Conservation (phyloP, 345 rosid species). For the Eutrema heterophyllum region DNA sequence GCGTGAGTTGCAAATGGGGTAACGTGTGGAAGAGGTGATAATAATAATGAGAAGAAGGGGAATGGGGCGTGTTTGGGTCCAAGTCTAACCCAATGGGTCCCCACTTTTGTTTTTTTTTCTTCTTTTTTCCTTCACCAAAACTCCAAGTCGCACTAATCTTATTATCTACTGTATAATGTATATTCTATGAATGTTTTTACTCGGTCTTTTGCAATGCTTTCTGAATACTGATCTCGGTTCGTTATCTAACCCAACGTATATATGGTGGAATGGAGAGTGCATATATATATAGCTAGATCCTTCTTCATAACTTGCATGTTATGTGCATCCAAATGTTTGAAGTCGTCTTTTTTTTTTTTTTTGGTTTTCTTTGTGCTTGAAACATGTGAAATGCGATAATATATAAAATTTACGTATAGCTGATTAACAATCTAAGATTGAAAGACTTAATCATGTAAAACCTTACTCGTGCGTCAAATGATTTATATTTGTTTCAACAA, state of each 20-base stretch:
- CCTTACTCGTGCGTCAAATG: too few species aligned
- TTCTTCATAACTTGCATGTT: too few species aligned
- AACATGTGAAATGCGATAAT: neutral
- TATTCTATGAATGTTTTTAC: too few species aligned
- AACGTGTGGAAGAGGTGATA: conserved; percentile 30
- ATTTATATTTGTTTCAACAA: neutral
- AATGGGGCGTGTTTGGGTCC: conserved; percentile 13
- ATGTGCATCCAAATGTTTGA: neutral
- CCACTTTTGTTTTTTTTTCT: neutral
- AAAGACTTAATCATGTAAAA: neutral
- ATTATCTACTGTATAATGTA: too few species aligned
- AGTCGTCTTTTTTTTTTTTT: neutral
- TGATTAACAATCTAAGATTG: neutral
- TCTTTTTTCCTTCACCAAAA: neutral
- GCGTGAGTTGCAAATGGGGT: conserved; percentile 25
- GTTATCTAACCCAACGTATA: too few species aligned
- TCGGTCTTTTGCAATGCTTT: too few species aligned
- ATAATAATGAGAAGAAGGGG: conserved; percentile 16
- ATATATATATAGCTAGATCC: too few species aligned
- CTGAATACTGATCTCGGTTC: too few species aligned
- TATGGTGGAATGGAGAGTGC: too few species aligned
- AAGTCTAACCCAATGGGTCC: conserved; percentile 1
- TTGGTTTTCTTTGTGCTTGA: neutral
- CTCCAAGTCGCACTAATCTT: neutral
- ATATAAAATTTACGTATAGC: neutral